A percentile compares a stretch with the other conserved stretches of the same genome.
These are phyloP conservation scores for Creolimax fragrantissima DNA, from an alignment of 78 protist species.

Conservation along the genomic window DNA sequence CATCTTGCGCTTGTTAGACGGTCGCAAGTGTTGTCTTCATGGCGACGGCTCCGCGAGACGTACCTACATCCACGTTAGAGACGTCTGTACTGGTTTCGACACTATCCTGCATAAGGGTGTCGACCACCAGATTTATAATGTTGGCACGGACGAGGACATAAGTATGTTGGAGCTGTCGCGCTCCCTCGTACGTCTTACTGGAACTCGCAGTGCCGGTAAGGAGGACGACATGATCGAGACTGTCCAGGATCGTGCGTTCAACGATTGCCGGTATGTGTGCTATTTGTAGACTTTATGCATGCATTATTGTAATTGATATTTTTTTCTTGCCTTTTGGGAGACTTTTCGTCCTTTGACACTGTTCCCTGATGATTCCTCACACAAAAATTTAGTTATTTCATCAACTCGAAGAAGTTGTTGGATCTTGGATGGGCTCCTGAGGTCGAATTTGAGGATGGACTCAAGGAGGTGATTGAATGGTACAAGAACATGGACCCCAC, in stretches of 20 bases:
- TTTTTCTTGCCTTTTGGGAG: too few relatives aligned
- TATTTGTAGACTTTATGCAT: not conserved
- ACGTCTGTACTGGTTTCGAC: slow-evolving; percentile 75
- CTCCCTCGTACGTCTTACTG: not conserved
- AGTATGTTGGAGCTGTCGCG: slow-evolving; percentile 44
- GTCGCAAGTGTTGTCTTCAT: slow-evolving; percentile 32
- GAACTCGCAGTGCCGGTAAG: not conserved
- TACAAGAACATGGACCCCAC: not conserved
- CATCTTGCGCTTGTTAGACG: slow-evolving; percentile 24
- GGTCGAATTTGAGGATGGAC: slow-evolving; percentile 29
- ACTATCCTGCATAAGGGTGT: slow-evolving; percentile 48
- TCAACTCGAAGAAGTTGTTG: slow-evolving; percentile 26
- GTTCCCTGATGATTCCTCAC: too few relatives aligned
- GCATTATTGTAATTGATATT: not conserved
- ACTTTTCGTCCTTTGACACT: too few relatives aligned
- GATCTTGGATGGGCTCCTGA: slow-evolving; percentile 52
- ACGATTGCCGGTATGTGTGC: slow-evolving; percentile 62
- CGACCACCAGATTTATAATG: slow-evolving; percentile 50
- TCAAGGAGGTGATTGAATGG: slow-evolving; percentile 28
- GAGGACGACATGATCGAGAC: not conserved
- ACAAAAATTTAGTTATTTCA: not conserved
- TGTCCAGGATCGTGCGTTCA: slow-evolving; percentile 76
- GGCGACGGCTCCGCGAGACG: slow-evolving; percentile 26
- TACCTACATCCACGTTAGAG: slow-evolving; percentile 58
- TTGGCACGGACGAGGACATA: slow-evolving; percentile 67